A percentile compares a stretch with the other conserved stretches of the same genome.
Evolutionary conservation across 176 grass and related monocot genomes (phyloP).

Genomic region (Juncus inflexus): DNA sequence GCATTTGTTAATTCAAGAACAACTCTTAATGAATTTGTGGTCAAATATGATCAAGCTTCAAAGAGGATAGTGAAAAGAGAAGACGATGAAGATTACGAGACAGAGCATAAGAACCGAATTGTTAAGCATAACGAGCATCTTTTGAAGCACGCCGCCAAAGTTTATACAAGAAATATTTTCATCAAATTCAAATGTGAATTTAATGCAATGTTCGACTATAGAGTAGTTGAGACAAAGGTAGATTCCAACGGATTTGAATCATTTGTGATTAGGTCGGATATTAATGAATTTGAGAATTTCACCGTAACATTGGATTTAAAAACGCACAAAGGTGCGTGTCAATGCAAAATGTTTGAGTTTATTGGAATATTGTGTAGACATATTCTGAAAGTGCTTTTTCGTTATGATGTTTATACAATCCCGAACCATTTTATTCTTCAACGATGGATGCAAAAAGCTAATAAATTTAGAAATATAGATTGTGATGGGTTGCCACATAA

Average conservation of each 20-base stretch:
- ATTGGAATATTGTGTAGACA: too few relatives aligned
- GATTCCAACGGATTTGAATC: background rate
- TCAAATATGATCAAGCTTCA: constrained; percentile 13
- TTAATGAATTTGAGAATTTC: background rate
- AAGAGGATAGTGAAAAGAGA: too few relatives aligned
- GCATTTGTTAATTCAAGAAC: background rate
- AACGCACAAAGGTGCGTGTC: background rate
- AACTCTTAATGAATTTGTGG: constrained; percentile 3
- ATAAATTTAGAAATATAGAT: background rate
- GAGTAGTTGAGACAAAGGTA: background rate
- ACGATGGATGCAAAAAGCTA: background rate
- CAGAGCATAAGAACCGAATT: background rate
- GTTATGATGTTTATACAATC: background rate
- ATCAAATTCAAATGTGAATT: background rate
- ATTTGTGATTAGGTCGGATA: background rate
- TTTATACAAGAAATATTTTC: constrained; percentile 3
- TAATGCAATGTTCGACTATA: background rate
- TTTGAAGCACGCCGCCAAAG: background rate
- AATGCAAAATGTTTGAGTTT: background rate
- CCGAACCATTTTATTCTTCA: background rate
- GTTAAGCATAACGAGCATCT: background rate
- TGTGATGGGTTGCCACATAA: too few relatives aligned
- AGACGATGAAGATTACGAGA: background rate
- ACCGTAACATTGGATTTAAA: background rate
- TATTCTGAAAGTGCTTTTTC: background rate